phyloP scores from a whole-genome alignment of 2,329 filamentous ascomycete genomes.

The Aureobasidium leucospermi region DNA sequence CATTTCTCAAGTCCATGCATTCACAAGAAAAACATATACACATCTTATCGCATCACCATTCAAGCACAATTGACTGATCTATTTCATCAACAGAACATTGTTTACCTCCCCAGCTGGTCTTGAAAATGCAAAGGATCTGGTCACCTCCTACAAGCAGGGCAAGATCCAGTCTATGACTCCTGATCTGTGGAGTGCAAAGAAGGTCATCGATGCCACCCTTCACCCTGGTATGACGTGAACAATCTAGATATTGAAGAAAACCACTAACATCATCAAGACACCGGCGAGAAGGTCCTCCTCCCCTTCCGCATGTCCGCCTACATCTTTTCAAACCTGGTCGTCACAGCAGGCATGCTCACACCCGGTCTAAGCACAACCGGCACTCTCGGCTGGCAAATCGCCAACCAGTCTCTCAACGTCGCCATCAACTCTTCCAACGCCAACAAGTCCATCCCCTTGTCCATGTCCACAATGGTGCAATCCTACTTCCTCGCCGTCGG shows the following conservation, averaged over 20 bases:
- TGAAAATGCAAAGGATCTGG: slow-evolving; percentile 74
- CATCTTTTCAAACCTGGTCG: slow-evolving; percentile 85
- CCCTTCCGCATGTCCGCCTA: slow-evolving; percentile 98
- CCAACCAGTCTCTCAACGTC: slow-evolving; percentile 96
- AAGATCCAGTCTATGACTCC: slow-evolving; percentile 73
- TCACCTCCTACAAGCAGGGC: slow-evolving; percentile 81
- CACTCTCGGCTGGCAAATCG: slow-evolving; percentile 87
- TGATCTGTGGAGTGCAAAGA: slow-evolving; percentile 91
- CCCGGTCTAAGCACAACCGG: slow-evolving; percentile 77
- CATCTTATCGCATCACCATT: not conserved
- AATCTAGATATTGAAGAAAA: not conserved
- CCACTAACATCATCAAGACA: slow-evolving; percentile 52
- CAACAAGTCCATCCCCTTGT: slow-evolving; percentile 91
- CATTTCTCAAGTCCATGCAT: too few relatives aligned
- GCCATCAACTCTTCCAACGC: slow-evolving; percentile 96
- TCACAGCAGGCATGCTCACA: slow-evolving; percentile 95
- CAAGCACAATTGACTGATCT: not conserved
- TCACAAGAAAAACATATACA: too few relatives aligned
- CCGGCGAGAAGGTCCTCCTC: slow-evolving; percentile 81
- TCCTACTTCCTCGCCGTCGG: slow-evolving; percentile 89
- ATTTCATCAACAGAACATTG: slow-evolving; percentile 58
- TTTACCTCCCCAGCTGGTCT: slow-evolving; percentile 71
- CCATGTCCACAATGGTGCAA: slow-evolving; percentile 70
- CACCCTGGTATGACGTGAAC: slow-evolving; percentile 67
- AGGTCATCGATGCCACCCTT: slow-evolving; percentile 90